Conservation (phyloP, 768 basidiomycete species). For the Podaxis mareebaensis region DNA sequence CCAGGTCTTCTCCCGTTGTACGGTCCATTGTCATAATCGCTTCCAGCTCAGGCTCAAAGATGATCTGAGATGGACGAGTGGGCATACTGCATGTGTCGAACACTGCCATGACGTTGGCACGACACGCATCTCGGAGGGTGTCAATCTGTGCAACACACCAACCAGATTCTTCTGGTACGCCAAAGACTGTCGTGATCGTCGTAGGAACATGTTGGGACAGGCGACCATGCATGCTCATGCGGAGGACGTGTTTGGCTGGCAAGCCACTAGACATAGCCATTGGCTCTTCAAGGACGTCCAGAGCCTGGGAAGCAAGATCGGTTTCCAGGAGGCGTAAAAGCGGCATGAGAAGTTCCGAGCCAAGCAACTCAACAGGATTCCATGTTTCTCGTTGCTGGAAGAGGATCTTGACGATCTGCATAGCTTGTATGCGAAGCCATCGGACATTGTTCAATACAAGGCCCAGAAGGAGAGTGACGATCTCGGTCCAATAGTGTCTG, state of each 20-base stretch:
- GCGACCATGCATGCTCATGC: conserved; percentile 83
- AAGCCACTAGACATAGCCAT: conserved; percentile 76
- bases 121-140: conserved; percentile 58
- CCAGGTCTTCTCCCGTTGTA: conserved; percentile 62
- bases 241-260: conserved; percentile 81
- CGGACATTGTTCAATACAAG: conserved; percentile 79
- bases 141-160: conserved; percentile 83
- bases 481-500: conserved; percentile 71
- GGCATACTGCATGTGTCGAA: conserved; percentile 81
- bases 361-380: conserved; percentile 69
- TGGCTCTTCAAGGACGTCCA: conserved; percentile 94
- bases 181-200: conserved; percentile 70
- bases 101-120: conserved; percentile 80
- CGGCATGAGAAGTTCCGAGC: conserved; percentile 89
- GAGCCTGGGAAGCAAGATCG: conserved; percentile 78
- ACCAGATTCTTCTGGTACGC: conserved; percentile 78
- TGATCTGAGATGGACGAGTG: conserved; percentile 67
- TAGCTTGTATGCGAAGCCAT: conserved; percentile 79
- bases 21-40: conserved; percentile 36
- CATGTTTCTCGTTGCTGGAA: conserved; percentile 85
- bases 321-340: conserved; percentile 86
- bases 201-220: conserved; percentile 28
- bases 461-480: conserved; percentile 84
- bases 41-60: conserved; percentile 68
- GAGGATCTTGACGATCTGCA: conserved; percentile 87